Base-by-base conservation (phyloP, 257 asterid genomes). In the Echites panduratus region DNA sequence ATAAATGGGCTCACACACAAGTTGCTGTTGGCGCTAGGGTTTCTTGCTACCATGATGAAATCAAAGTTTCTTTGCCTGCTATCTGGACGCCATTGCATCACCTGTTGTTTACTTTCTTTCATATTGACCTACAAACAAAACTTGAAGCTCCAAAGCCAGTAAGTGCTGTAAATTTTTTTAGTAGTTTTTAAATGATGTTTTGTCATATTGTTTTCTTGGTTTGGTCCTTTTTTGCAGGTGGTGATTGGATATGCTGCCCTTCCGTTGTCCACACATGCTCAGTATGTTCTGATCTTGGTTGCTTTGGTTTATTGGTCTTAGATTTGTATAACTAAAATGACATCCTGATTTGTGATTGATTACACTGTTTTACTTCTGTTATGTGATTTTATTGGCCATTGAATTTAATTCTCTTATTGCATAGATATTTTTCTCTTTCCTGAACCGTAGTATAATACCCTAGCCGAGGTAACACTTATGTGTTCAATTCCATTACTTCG, bases 71-170 rank as follows among this genome's bases (percentile, higher is more conserved):
- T 27, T 78, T 95, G 89, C 98, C 99, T 75, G 90, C 96, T 76
- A 85, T 89, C 76, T 92, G 98, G 97, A 84, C 96, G 41, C 98
- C 99, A 32, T 71, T 79, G 74, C 99, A 92, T 85, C 99, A 95
- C 88, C 96, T 95, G 70, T 82, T 95, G 83, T 95, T 95, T 80
- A 95, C 99, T 68, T 92, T 92, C 82, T 92, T 79, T 84, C 99
- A 92, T 73, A 90, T 95, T 78, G 99, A 95, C 81, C 99, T 95
- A 71, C 98, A 92, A 84, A 89, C 97, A 27, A 95, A 95, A 83
- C 86, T 90, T 70, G 99, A 95, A 90, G 96, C 91, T 68, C 97
- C 97, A 58, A 95, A 92, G 81, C 98, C 99, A 35, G 99, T 92
- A 82, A 95, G 95, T 86, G 72, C 78, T 44, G 44, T 66, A 58